Conservation (phyloP, 2,329 filamentous ascomycete species). For the Alternaria sp. region DNA sequence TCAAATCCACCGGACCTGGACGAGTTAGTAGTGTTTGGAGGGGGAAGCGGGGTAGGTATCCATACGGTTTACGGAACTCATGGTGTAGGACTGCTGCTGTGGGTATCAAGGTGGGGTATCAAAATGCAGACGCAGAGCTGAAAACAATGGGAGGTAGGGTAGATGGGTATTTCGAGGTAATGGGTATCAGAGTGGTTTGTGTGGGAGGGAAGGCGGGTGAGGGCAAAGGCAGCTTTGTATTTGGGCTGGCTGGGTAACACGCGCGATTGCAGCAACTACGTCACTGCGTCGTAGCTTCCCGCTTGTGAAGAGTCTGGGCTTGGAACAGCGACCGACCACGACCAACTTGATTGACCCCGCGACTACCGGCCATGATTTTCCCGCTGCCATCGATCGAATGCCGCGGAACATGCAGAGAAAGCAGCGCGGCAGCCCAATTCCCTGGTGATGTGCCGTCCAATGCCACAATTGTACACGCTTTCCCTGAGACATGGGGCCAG, state of each 20-base stretch:
- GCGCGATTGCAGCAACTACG: conserved; percentile 26
- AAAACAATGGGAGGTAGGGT: conserved; percentile 30
- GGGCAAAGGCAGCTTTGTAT: conserved; percentile 32
- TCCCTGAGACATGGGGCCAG: not conserved
- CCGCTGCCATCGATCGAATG: conserved; percentile 5
- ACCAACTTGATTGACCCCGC: conserved; percentile 16
- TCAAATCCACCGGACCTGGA: conserved; percentile 69
- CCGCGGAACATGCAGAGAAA: conserved; percentile 3
- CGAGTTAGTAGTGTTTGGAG: conserved; percentile 67
- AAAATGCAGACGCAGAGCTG: conserved; percentile 37
- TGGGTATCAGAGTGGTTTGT: conserved; percentile 19
- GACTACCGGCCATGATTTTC: conserved; percentile 5
- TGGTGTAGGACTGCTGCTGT: conserved; percentile 28
- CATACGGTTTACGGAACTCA: conserved; percentile 42
- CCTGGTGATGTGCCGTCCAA: conserved; percentile 2
- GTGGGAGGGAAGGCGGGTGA: conserved; percentile 14
- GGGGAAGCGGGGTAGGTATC: conserved; percentile 9
- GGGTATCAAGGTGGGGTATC: conserved; percentile 45
- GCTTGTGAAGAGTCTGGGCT: conserved; percentile 15
- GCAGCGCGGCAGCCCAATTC: conserved; percentile 4
- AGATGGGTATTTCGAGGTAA: conserved; percentile 15
- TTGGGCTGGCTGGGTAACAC: conserved; percentile 23
- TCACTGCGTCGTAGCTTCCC: conserved; percentile 22
- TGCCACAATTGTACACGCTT: conserved; percentile 5
- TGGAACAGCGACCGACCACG: conserved; percentile 9